Evolutionary conservation across 495 filamentous ascomycete species (phyloP).

Genomic region (Talaromyces liani): DNA sequence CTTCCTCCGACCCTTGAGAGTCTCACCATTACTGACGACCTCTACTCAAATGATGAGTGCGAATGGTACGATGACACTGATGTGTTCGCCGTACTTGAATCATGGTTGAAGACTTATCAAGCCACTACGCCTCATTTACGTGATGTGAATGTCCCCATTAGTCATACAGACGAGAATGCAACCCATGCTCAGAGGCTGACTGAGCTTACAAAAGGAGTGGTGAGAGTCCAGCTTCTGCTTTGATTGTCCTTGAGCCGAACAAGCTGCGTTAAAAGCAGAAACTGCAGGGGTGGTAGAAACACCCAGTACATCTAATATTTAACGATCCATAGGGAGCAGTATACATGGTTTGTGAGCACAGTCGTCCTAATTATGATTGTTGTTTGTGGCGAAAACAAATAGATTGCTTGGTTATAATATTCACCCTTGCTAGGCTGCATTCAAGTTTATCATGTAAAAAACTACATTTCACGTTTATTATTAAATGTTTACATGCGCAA

Average conservation of each 20-base stretch:
- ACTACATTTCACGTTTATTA: no score
- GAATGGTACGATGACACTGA: conserved; percentile 7
- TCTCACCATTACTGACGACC: conserved; percentile 14
- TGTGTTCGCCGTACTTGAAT: conserved; percentile 8
- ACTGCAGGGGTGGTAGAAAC: neutral
- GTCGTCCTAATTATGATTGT: no score
- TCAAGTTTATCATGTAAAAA: no score
- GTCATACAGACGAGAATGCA: neutral
- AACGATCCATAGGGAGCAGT: no score
- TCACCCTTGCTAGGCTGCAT: no score
- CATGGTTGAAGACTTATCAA: conserved; percentile 14
- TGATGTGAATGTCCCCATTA: neutral
- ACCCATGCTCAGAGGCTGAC: neutral
- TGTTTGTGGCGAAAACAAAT: no score
- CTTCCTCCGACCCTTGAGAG: conserved; percentile 12
- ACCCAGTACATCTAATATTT: no score
- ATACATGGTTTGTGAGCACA: no score
- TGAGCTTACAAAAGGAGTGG: conserved; percentile 2
- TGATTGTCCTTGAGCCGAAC: neutral
- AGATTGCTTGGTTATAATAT: no score
- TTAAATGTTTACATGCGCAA: no score
- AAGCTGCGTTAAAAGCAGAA: neutral
- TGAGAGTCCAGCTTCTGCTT: neutral
- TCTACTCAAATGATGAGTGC: conserved; percentile 8
- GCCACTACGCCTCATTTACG: conserved; percentile 11